Base-by-base conservation (phyloP, 495 filamentous ascomycete species). In the Talaromyces wortmannii region DNA sequence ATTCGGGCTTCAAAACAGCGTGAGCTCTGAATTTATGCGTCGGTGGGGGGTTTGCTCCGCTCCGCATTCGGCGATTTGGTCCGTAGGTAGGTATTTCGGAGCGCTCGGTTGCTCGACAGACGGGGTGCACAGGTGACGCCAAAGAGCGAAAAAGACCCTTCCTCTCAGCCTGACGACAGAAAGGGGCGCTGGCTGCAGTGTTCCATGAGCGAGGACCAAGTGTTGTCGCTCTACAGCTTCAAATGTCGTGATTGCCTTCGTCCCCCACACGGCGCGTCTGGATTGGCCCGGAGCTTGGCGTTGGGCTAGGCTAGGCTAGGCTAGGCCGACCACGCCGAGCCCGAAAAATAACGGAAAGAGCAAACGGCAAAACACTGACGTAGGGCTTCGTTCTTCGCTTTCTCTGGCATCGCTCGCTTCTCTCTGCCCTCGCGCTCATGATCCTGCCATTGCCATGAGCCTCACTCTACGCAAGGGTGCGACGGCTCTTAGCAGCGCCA, bases 381-480 rank as follows among this genome's bases (percentile, higher is more conserved):
- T 70, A 68, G 62, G 67, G 58, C 62, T 55, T 29, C 17, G 30
- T 23, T 47, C 43, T 47, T 42, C 33, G 59, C 56, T 47, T 55
- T 47, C 40, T 52, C 52, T 50, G 55, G 46, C 53, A 29, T 51
- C 31, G 16, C 52, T 40, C 8, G 17, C 30, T 17, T 49, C 7
- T 15, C 29, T 55, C 11, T 23, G 23, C 23, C 23, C 23, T 49
- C 31, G 46, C 53, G 13, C 45, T 33, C 53, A 50, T 55, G 45
- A 31, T 48, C 45, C 48, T 50, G 48, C 42, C 32, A 30, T 51
- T 57, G 67, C 57, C 47, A 73, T 73, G 71, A 59, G 62, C 63
- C 67, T 65, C 62, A 60, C 65, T 61, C 60, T 74, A 58, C 65
- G 69, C 63, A 66, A 63, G 64, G 66, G 71, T 59, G 68, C 64